phyloP scores from a whole-genome alignment of 768 basidiomycete genomes.

The Gloeopeniophorella convolvens region DNA sequence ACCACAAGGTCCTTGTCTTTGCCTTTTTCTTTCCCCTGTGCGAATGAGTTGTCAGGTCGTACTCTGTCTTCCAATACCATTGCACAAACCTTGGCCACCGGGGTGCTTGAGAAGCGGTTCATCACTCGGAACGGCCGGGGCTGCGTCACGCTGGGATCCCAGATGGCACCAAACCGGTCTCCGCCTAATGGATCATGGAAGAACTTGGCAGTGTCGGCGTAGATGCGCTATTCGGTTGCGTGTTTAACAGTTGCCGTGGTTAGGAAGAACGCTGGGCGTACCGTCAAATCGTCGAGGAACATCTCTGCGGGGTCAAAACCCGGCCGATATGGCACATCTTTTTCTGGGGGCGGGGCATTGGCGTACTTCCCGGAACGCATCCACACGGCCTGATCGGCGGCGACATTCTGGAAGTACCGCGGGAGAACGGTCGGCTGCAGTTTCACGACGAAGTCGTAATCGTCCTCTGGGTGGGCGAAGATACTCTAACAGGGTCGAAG shows the following conservation, averaged over 20 bases:
- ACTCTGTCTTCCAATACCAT: neutral
- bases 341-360: constrained; percentile 34
- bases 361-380: constrained; percentile 38
- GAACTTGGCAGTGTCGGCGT: constrained; percentile 69
- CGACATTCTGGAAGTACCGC: constrained; percentile 68
- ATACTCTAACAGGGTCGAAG: constrained; percentile 47
- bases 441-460: constrained; percentile 82
- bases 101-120: constrained; percentile 71
- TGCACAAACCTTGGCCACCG: constrained; percentile 34
- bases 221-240: constrained; percentile 45
- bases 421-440: constrained; percentile 60
- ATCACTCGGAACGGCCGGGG: constrained; percentile 72
- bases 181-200: constrained; percentile 87
- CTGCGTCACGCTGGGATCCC: constrained; percentile 68
- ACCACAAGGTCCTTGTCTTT: constrained; percentile 54
- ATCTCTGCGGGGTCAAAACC: constrained; percentile 76
- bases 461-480: constrained; percentile 74
- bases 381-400: constrained; percentile 44
- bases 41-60: constrained; percentile 1
- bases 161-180: constrained; percentile 70
- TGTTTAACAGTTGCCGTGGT: neutral
- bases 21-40: constrained; percentile 25
- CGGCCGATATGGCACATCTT: constrained; percentile 36
- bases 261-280: constrained; percentile 28
- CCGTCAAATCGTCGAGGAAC: constrained; percentile 69